phyloP scores from a whole-genome alignment of 371 early-diverging fungal species.

The Mucor saturninus region DNA sequence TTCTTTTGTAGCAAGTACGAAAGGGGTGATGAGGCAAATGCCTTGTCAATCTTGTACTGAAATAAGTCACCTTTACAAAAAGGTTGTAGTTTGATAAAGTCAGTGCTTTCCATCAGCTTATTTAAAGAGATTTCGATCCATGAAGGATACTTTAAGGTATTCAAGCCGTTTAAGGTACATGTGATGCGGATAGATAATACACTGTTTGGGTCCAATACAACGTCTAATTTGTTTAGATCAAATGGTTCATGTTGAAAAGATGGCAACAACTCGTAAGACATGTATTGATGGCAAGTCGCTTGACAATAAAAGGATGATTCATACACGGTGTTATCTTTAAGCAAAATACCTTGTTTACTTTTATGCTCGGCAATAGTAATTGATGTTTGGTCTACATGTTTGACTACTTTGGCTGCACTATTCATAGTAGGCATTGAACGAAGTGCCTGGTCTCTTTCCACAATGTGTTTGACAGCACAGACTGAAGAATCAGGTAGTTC shows the following conservation, averaged over 20 bases:
- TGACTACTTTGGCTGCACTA: neutral
- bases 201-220: conserved; percentile 6
- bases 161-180: conserved; percentile 15
- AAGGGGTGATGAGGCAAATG: conserved; percentile 25
- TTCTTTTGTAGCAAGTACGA: conserved; percentile 22
- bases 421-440: neutral
- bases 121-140: conserved; percentile 8
- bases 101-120: conserved; percentile 8
- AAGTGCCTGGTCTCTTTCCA: neutral
- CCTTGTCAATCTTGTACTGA: conserved; percentile 12
- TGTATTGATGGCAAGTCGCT: conserved; percentile 6
- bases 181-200: neutral
- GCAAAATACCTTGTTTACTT: neutral
- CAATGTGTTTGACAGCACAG: too few species aligned
- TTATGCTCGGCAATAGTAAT: neutral
- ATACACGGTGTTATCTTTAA: neutral
- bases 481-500: too few species aligned
- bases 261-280: conserved; percentile 1
- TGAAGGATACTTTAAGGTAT: conserved; percentile 9
- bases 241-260: neutral
- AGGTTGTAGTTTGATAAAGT: neutral
- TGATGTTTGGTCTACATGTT: neutral
- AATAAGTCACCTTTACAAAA: neutral
- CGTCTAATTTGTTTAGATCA: conserved; percentile 21
- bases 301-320: conserved; percentile 4